A percentile compares a stretch with the other conserved stretches of the same genome.
These are phyloP conservation scores for Lanmaoa rubissima DNA, from an alignment of 768 basidiomycete species.

Conservation along the genomic window DNA sequence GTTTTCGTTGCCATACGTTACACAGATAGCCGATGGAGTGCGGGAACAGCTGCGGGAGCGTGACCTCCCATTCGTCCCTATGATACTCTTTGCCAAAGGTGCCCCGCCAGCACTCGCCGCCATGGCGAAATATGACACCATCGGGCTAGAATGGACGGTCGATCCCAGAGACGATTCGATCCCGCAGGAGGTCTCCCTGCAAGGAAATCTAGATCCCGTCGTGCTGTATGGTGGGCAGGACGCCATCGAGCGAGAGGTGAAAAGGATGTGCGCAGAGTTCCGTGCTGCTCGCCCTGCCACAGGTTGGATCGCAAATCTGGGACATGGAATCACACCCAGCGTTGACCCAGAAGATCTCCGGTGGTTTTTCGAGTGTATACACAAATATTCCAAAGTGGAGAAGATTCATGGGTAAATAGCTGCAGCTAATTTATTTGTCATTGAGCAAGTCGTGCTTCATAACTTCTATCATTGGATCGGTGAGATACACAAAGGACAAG, in stretches of 20 bases:
- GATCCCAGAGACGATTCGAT: constrained; percentile 66
- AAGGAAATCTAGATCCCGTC: constrained; percentile 93
- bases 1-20: constrained; percentile 81
- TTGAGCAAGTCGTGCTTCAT: constrained; percentile 6
- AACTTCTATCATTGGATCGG: constrained; percentile 8
- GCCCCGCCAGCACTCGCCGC: constrained; percentile 75
- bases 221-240: constrained; percentile 82
- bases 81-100: constrained; percentile 95
- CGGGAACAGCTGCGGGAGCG: constrained; percentile 53
- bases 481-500: constrained; percentile 22
- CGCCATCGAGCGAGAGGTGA: constrained; percentile 84
- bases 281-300: constrained; percentile 44
- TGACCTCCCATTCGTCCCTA: constrained; percentile 59
- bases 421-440: neutral
- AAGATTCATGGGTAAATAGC: neutral
- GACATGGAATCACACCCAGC: constrained; percentile 95
- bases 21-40: constrained; percentile 70
- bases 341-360: constrained; percentile 91
- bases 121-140: constrained; percentile 75
- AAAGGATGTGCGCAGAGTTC: constrained; percentile 81
- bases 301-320: constrained; percentile 97
- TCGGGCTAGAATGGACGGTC: constrained; percentile 91
- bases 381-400: constrained; percentile 61
- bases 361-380: constrained; percentile 90
- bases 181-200: constrained; percentile 64